Evolutionary conservation across 2,329 filamentous ascomycete genomes (phyloP).

Genomic region (Fusarium sororula): DNA sequence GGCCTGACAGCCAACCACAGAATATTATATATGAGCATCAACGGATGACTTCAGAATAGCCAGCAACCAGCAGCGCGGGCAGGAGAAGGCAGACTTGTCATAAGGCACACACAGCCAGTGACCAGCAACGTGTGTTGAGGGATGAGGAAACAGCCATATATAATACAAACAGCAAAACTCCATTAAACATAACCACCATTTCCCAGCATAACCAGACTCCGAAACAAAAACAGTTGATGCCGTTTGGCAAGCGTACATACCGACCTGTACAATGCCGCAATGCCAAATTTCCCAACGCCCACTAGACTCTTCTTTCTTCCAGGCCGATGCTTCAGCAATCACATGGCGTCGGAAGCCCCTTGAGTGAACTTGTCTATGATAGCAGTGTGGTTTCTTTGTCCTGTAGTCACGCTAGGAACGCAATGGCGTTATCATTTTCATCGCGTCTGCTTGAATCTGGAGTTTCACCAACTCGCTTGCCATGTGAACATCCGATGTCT

Average conservation of each 20-base stretch:
- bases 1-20: not conserved
- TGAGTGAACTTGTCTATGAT: not conserved
- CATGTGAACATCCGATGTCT: not conserved
- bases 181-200: not conserved
- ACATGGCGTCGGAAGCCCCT: not conserved
- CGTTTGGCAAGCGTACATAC: not conserved
- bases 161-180: not conserved
- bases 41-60: not conserved
- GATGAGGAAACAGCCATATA: not conserved
- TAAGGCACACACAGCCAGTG: not conserved
- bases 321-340: not conserved
- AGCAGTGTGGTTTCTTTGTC: not conserved
- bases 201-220: not conserved
- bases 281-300: not conserved
- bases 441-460: not conserved
- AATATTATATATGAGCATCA: not conserved
- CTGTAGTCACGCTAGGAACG: not conserved
- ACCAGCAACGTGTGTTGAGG: not conserved
- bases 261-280: not conserved
- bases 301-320: not conserved
- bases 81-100: not conserved
- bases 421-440: not conserved
- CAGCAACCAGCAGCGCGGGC: not conserved
- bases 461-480: not conserved
- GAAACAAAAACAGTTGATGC: not conserved